phyloP scores from a whole-genome alignment of 352 stramenopile genomes.

The Phytophthora agathidicida region DNA sequence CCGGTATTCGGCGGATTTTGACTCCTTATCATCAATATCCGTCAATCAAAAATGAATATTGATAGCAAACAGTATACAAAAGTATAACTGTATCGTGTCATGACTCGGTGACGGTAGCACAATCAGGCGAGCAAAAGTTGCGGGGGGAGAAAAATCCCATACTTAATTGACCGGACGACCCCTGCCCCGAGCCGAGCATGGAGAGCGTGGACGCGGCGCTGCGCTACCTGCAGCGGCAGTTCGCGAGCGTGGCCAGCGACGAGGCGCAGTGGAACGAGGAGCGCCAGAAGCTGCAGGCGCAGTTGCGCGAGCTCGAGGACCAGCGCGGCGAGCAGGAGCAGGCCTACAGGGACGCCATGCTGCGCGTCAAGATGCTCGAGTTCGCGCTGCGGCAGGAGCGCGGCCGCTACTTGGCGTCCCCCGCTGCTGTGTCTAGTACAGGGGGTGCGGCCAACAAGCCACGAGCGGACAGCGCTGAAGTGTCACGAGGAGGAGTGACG shows the following conservation, averaged over 20 bases:
- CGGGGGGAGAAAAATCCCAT: slow-evolving; percentile 15
- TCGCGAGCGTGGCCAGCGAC: slow-evolving; percentile 80
- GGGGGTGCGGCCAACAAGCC: slow-evolving; percentile 23
- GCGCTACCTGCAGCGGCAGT: slow-evolving; percentile 85
- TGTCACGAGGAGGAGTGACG: slow-evolving; percentile 57
- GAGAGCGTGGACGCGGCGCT: slow-evolving; percentile 87
- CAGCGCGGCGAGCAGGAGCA: slow-evolving; percentile 82
- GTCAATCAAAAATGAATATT: too few relatives aligned
- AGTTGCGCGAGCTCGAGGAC: slow-evolving; percentile 79
- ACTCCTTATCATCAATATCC: too few relatives aligned
- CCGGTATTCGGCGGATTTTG: too few relatives aligned
- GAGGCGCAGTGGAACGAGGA: slow-evolving; percentile 82
- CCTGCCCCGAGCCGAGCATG: slow-evolving; percentile 45
- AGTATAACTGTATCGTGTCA: too few relatives aligned
- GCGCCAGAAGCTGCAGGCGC: slow-evolving; percentile 69
- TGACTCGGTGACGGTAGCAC: slow-evolving; percentile 19
- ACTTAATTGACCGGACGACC: slow-evolving; percentile 9
- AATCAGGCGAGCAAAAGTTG: slow-evolving; percentile 22
- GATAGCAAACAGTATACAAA: too few relatives aligned
- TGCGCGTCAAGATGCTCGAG: slow-evolving; percentile 91
- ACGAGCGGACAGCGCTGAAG: slow-evolving; percentile 39
- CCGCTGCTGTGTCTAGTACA: slow-evolving; percentile 63
- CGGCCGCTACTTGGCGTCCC: slow-evolving; percentile 79
- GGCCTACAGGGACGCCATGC: slow-evolving; percentile 83
- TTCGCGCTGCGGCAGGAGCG: slow-evolving; percentile 84